Conservation (phyloP, 306 rosid genomes). For the Psophocarpus tetragonolobus region DNA sequence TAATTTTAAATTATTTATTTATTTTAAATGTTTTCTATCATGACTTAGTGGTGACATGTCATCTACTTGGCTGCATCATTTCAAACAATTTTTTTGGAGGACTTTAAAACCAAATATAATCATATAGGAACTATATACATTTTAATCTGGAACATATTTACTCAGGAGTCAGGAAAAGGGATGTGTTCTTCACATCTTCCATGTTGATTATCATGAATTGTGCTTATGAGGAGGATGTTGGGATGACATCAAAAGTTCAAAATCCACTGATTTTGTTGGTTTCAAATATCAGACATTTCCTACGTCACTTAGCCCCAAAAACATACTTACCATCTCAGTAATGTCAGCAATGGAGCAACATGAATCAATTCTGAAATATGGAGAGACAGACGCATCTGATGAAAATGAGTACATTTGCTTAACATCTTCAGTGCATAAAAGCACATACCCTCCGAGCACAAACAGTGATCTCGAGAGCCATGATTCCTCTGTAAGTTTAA, state of each 20-base stretch:
- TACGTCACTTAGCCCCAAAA: neutral
- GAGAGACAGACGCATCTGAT: conserved; percentile 47
- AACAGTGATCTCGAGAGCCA: conserved; percentile 85
- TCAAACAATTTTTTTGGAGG: neutral
- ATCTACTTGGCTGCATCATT: neutral
- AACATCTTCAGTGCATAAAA: conserved; percentile 79
- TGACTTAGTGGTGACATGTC: neutral
- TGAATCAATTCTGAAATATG: conserved; percentile 71
- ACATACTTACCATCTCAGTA: conserved; percentile 65
- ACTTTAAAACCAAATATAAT: neutral
- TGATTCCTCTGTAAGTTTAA: conserved; percentile 52
- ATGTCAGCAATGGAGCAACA: conserved; percentile 68
- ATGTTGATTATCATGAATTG: neutral
- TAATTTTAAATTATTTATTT: neutral
- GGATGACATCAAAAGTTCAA: conserved; percentile 2
- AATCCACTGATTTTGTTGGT: conserved; percentile 2
- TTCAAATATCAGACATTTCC: conserved; percentile 16
- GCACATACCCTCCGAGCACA: conserved; percentile 61
- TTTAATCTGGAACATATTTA: neutral
- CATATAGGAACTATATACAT: neutral
- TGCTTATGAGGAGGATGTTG: neutral
- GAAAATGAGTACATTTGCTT: conserved; percentile 60
- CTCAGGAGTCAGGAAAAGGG: neutral
- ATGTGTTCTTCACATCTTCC: neutral
- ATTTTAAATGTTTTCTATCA: neutral